Base-by-base conservation (phyloP, 192 early-diverging fungal species). In the Coemansia sp. region DNA sequence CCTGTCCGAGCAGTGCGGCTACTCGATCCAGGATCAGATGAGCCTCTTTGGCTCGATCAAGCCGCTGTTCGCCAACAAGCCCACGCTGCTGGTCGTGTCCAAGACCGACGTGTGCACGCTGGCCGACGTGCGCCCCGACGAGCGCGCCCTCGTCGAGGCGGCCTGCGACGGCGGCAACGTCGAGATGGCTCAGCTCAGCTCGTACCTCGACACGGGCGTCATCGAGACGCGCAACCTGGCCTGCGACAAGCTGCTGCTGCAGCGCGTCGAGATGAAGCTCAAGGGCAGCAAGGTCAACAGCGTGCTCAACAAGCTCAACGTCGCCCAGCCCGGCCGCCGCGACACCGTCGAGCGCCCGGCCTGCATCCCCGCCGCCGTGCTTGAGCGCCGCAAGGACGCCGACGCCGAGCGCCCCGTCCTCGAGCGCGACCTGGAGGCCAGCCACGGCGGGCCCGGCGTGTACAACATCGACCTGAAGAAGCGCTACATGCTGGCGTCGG, bases 61-160 rank as follows among this genome's bases (percentile, higher is more conserved):
- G 85, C 97, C 98, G 6, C 87, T 99, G 65, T 99, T 99, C 68
- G 92, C 92, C 75, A 98, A 97, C 89, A 99, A 99, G 87, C 97
- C 97, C 32, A 93, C 90, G 47, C 68, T 98, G 45, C 84, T 99
- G 16, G 93, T 99, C 40, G 79, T 97, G 55, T 98, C 94, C 88
- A 99, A 99, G 86, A 98, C 94, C 72, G 98, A 99, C 75, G 83
- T 87, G 20, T 89, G 86, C 80, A 85, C 89, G 40, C 89, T 92
- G 20, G 94, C 94, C 64, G 87, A 93, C 43, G 74, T 98, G 44
- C 80, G 83, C 29, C 84, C 77, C 16, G 90, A 87, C 61, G 91
- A 96, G 32, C 86, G 89, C 61, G 74, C 65, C 43, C 78, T 94
- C 66, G 81, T 99, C 67, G 90, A 97, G 61, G 87, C 94, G 65